A percentile compares a stretch with the other conserved stretches of the same genome.
phyloP scores from a whole-genome alignment of 805 yeast genomes.

The Wickerhamiella kazuoi region DNA sequence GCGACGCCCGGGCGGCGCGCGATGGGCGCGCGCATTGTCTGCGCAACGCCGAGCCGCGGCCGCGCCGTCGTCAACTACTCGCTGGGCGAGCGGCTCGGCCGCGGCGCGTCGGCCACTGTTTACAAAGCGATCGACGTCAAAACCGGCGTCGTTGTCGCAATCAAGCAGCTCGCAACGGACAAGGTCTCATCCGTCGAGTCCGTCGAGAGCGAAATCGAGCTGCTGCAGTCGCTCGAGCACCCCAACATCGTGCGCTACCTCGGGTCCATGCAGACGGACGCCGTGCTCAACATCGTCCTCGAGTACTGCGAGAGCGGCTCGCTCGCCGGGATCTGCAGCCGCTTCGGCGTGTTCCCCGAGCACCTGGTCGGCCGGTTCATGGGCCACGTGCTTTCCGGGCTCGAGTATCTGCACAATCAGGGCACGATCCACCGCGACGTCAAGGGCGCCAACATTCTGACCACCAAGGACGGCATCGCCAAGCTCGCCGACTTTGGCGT shows the following conservation, averaged over 20 bases:
- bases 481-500: slow-evolving; percentile 69
- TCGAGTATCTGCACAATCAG: slow-evolving; percentile 48
- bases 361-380: slow-evolving; percentile 32
- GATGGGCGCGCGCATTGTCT: slow-evolving; percentile 11
- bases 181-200: slow-evolving; percentile 21
- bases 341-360: slow-evolving; percentile 40
- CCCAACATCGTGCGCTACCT: slow-evolving; percentile 50
- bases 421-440: slow-evolving; percentile 66
- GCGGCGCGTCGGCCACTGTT: slow-evolving; percentile 84
- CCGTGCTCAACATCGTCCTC: slow-evolving; percentile 38
- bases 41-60: slow-evolving; percentile 15
- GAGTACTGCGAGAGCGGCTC: slow-evolving; percentile 54
- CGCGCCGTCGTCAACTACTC: slow-evolving; percentile 16
- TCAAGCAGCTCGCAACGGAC: slow-evolving; percentile 54
- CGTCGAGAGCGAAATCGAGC: slow-evolving; percentile 49
- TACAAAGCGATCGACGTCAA: slow-evolving; percentile 51
- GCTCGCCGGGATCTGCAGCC: slow-evolving; percentile 33
- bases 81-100: slow-evolving; percentile 49
- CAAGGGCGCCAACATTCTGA: slow-evolving; percentile 54
- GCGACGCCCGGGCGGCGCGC: slow-evolving; percentile 7
- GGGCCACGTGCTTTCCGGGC: slow-evolving; percentile 38
- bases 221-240: slow-evolving; percentile 46
- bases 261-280: slow-evolving; percentile 42
- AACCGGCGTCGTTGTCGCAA: slow-evolving; percentile 56
- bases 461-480: slow-evolving; percentile 44